Evolutionary conservation across 2,329 filamentous ascomycete species (phyloP).

Genomic region (Neophaeococcomyces aloes): DNA sequence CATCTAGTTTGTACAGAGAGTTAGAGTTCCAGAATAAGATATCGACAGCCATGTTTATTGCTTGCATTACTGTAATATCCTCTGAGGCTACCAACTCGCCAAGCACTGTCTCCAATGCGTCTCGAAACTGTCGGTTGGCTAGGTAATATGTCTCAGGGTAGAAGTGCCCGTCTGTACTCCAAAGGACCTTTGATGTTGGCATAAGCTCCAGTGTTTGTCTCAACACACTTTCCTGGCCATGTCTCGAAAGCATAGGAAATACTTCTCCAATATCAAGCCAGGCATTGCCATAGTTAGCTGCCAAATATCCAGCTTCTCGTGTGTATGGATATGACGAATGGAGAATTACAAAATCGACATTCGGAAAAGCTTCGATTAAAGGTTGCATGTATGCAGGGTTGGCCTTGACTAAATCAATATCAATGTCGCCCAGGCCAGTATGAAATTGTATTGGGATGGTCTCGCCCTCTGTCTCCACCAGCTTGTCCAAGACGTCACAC

Average conservation of each 20-base stretch:
- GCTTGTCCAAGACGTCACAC: constrained; percentile 47
- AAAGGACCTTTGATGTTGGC: constrained; percentile 64
- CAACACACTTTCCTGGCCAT: constrained; percentile 62
- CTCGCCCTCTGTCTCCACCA: constrained; percentile 26
- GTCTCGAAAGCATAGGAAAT: constrained; percentile 65
- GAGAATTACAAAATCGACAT: constrained; percentile 64
- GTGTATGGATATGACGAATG: constrained; percentile 76
- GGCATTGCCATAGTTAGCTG: constrained; percentile 65
- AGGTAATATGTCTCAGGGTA: constrained; percentile 70
- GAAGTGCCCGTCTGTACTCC: constrained; percentile 71
- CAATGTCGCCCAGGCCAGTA: constrained; percentile 70
- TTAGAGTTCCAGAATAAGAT: constrained; percentile 71
- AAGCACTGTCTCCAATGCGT: constrained; percentile 57
- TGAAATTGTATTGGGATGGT: constrained; percentile 65
- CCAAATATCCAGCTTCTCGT: constrained; percentile 66
- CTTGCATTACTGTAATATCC: constrained; percentile 52
- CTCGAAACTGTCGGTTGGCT: constrained; percentile 60
- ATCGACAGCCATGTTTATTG: constrained; percentile 52
- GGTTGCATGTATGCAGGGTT: constrained; percentile 67
- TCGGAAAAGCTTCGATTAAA: constrained; percentile 59
- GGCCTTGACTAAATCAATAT: constrained; percentile 57
- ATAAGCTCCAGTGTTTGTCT: constrained; percentile 65
- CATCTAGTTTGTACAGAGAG: constrained; percentile 55
- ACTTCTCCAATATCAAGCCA: constrained; percentile 77
- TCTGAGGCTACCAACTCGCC: constrained; percentile 55